Conservation (phyloP, 2,329 filamentous ascomycete genomes). For the Aspergillus thermomutatus region DNA sequence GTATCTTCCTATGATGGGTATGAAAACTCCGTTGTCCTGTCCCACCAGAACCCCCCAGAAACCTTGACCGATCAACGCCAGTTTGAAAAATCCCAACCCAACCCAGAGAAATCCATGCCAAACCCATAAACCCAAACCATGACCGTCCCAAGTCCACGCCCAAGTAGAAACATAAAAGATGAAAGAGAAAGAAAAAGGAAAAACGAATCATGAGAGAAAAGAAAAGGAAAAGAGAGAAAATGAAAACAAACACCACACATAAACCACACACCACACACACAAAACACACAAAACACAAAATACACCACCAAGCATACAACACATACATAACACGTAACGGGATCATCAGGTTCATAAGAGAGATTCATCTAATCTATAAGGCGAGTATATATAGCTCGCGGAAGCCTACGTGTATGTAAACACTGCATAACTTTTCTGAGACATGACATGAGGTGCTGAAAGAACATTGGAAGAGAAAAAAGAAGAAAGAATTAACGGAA, state of each 20-base stretch:
- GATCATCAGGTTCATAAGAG: slow-evolving; percentile 31
- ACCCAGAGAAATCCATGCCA: slow-evolving; percentile 4
- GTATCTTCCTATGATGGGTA: neutral
- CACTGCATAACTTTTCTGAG: slow-evolving; percentile 29
- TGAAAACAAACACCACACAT: slow-evolving; percentile 18
- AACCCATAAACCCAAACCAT: slow-evolving; percentile 1
- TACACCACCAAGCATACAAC: slow-evolving; percentile 22
- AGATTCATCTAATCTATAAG: slow-evolving; percentile 39
- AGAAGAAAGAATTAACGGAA: slow-evolving; percentile 18
- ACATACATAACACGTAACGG: slow-evolving; percentile 30
- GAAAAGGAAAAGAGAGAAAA: slow-evolving; percentile 12
- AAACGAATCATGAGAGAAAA: slow-evolving; percentile 7
- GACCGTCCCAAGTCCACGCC: neutral
- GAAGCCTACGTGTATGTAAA: slow-evolving; percentile 32
- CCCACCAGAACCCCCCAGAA: neutral
- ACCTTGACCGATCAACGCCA: slow-evolving; percentile 2
- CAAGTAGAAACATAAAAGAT: slow-evolving; percentile 11
- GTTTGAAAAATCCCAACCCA: slow-evolving; percentile 2
- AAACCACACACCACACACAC: slow-evolving; percentile 16
- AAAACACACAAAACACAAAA: slow-evolving; percentile 20
- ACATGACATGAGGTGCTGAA: slow-evolving; percentile 14
- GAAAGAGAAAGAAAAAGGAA: slow-evolving; percentile 3
- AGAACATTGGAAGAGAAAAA: slow-evolving; percentile 18
- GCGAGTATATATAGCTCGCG: slow-evolving; percentile 24
- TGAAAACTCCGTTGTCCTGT: neutral